Conservation (phyloP, 2,329 filamentous ascomycete species). For the Falciphora oryzae region DNA sequence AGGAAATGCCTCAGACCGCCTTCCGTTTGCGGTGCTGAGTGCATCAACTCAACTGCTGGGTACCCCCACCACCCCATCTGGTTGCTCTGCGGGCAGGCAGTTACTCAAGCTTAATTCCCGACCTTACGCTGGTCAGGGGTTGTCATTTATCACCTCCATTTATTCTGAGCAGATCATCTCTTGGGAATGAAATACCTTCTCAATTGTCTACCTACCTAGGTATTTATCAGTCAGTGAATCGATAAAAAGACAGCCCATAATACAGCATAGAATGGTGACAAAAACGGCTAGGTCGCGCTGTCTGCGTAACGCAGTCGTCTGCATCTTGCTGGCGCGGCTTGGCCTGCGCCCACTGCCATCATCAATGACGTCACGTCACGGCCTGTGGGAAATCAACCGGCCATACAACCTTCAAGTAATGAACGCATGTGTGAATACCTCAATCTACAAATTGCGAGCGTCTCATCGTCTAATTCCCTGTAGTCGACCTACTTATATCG, state of each 20-base stretch:
- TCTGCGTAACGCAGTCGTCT: neutral
- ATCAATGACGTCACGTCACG: neutral
- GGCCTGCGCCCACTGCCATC: neutral
- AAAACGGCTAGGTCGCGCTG: neutral
- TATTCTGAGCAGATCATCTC: neutral
- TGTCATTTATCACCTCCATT: neutral
- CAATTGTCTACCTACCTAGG: no score
- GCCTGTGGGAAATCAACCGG: no score
- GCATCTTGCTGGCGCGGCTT: neutral
- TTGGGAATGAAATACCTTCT: no score
- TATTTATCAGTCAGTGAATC: neutral
- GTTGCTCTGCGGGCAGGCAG: no score
- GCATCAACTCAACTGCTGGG: neutral
- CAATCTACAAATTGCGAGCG: neutral
- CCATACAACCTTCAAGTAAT: no score
- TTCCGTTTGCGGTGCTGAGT: constrained; percentile 1
- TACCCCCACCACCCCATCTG: neutral
- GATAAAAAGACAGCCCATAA: neutral
- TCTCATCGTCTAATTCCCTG: neutral
- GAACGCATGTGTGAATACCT: neutral
- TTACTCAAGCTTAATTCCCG: no score
- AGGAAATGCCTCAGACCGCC: neutral
- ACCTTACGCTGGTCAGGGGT: no score
- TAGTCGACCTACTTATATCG: neutral
- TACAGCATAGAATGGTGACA: neutral